Base-by-base conservation (phyloP, 2,329 filamentous ascomycete genomes). In the Chaetomiaceae sp. region DNA sequence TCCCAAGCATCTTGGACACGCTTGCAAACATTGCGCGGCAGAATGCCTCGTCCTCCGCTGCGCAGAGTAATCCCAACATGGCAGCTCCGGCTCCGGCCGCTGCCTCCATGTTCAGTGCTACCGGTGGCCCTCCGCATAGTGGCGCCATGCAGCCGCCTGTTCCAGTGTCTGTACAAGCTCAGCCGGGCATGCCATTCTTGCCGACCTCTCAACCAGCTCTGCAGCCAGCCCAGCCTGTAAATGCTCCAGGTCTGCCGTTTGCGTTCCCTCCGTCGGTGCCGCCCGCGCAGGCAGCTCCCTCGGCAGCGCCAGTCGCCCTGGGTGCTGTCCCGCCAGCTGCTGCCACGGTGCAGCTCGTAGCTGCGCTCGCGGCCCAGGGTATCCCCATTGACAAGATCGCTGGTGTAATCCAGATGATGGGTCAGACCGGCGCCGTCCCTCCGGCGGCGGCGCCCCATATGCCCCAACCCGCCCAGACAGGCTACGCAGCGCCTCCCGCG, bases 21-120 rank as follows among this genome's bases (percentile, higher is more conserved):
- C 75, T 93, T 53, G 85, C 86, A 54, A 87, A 86, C 60, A 85
- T 93, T 68, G 85, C 86, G 32, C 84, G 86, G 54, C 84, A 88
- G 65, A 88, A 82, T 63, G 78, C 73, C 30, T 69, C 70, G 18
- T 65, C 71, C n/a, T n/a, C n/a, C n/a, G n/a, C n/a, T 44, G 65
- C 70, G 42, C 66, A 73, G 42, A 64, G 60, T 59, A 69, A 60
- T 58, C 62, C 65, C 42, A 61, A 55, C 42, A 56, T 69, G 42
- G 62, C 78, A 50, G 66, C 74, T 30, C 67, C 72, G 38, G 68
- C 75, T 42, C 66, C 68, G 61, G 61, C 62, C 36, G 58, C 62
- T 43, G 40, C 51, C 41, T 48, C 60, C 30, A 17, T 51, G 32
- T 58, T 50, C 43, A 44, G 33, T 45, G 33, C 42, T 26, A 18